Evolutionary conservation across 208 protist species (phyloP), one percentile per base, ranked within the genome.

Genomic region (Novymonas esmeraldas): DNA sequence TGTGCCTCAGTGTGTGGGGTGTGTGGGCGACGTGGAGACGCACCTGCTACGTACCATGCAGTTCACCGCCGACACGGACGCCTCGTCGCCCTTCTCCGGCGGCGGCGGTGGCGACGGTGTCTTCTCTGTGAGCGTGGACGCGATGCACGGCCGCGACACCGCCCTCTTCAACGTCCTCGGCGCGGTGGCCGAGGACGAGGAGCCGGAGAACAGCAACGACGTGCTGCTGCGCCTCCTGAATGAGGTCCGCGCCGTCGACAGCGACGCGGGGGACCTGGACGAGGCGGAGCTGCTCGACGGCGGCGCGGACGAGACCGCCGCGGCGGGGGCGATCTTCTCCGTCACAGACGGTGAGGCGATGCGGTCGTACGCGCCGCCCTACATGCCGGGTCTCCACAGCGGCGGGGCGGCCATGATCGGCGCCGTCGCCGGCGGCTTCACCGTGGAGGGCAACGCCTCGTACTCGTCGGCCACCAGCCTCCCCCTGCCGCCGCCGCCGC

Each of bases 161-260:
- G n/a, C 54, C 48, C 61, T 71, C 45, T 69, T 80, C 16, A 36
- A 41, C 31, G 68, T 52, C 26, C 29, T 71, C 34, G 33, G 46
- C 50, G 36, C 48, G 22, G 54, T 50, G 24, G 70, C 51, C 13
- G 65, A 73, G 29, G 70, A 58, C 26, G 57, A 68, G 6, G 78
- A 79, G 7, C 74, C 52, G 4, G 77, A 77, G n/a, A 79, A 54
- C 41, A 73, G 49, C 34, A 70, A 75, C 44, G 72, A 70, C 28
- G 54, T 82, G 52, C 61, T 90, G 44, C 51, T 82, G 50, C 73
- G 79, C 5, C 59, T 87, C 10, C 68, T 87, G 29, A 76, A 90
- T 45, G 81, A 86, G 24, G 73, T 82, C 6, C 74, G 56, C 16
- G 73, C 76, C 2, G 69, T 76, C 3, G 71, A 74, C 57, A 73